Base-by-base conservation (phyloP, 768 basidiomycete genomes). In the Lentinula aciculospora region DNA sequence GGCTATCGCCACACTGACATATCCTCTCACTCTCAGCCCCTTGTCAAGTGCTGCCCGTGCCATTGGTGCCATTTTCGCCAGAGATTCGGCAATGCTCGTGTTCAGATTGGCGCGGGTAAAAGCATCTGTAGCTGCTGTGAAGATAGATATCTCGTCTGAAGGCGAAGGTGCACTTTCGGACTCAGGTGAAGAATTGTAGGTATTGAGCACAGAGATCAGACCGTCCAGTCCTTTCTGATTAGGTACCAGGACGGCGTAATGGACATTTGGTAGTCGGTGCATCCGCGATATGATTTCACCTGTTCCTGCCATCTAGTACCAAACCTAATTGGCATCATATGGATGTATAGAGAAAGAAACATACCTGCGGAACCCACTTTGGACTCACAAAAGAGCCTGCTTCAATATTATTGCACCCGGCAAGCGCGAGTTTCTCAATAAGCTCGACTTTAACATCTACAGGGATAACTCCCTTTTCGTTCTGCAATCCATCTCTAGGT, bases 351-450 rank as follows among this genome's bases (percentile, higher is more conserved):
- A 19, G 19, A 28, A 29, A 19, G 23, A 12, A 8, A 69, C 76
- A 50, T 60, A 85, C 94, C 82, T 95, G 94, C 0, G 93, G 94
- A 25, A 95, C 89, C 89, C 92, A 92, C 71, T 93, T 94, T 0
- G 90, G 89, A 69, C 91, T 91, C 58, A 95, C 94, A 67, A 96
- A 94, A 67, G 91, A 92, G 6, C 94, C 94, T 0, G 84, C 82
- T 70, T 95, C 93, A 62, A 95, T 86, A 57, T 75, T 82, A 60
- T 75, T 74, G 63, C 84, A 67, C 0, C 92, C 94, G 9, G 91
- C 86, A 17, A 67, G 68, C 2, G 80, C 82, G 10, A 98, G 82
- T 13, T 86, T 75, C 61, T 90, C 81, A 57, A 98, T 84, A 54
- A 98, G 80, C 60, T 89, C 88, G 17, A 86, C 81, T 69, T 95